phyloP scores from a whole-genome alignment of 148 eudicot species.

The Cornus controversa region DNA sequence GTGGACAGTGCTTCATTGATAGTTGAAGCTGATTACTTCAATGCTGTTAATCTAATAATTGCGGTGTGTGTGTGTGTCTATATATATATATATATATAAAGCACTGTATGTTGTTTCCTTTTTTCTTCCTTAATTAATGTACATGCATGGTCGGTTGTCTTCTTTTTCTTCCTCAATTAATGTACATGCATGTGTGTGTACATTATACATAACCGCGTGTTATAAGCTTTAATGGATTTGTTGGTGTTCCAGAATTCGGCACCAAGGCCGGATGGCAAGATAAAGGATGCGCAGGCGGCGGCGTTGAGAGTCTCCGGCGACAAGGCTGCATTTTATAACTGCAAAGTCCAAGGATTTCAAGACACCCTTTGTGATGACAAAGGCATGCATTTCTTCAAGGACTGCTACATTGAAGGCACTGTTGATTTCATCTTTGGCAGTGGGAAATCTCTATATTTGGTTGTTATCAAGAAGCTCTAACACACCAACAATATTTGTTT shows the following conservation, averaged over 20 bases:
- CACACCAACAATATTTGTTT: too few species aligned
- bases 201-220: background rate
- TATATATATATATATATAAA: too few species aligned
- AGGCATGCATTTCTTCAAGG: constrained; percentile 46
- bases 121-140: too few species aligned
- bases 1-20: constrained; percentile 61
- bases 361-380: constrained; percentile 47
- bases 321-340: constrained; percentile 32
- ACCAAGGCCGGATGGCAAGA: constrained; percentile 58
- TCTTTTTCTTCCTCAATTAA: too few species aligned
- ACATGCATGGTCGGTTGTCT: background rate
- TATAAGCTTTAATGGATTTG: background rate
- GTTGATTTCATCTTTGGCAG: constrained; percentile 48
- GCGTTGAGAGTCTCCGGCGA: constrained; percentile 38
- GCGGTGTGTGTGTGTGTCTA: background rate
- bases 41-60: constrained; percentile 45
- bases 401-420: constrained; percentile 48
- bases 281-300: constrained; percentile 57
- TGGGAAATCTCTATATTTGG: constrained; percentile 46
- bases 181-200: too few species aligned
- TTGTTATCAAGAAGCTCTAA: background rate
- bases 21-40: constrained; percentile 59
- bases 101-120: too few species aligned
- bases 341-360: constrained; percentile 41
- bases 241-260: constrained; percentile 49